Evolutionary conservation across 805 yeast genomes (phyloP).

Genomic region (Teunomyces atbi): DNA sequence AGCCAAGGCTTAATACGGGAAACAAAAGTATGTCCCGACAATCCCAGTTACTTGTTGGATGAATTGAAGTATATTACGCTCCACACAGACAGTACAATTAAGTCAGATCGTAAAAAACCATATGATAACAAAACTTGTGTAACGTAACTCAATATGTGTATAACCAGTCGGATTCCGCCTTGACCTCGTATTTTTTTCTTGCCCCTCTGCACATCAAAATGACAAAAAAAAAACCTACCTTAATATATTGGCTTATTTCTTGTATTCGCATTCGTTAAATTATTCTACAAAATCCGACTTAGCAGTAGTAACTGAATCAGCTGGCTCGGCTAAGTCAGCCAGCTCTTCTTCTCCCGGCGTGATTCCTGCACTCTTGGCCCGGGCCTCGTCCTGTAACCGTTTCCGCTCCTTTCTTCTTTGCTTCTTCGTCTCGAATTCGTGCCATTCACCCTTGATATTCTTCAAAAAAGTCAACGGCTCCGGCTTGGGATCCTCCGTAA

Average conservation of each 20-base stretch:
- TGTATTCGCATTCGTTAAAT: background rate
- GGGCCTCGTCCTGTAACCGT: slow-evolving; percentile 31
- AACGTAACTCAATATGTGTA: too few species aligned
- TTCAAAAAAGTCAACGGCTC: slow-evolving; percentile 56
- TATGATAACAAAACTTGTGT: too few species aligned
- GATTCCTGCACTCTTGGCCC: slow-evolving; percentile 4
- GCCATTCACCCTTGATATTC: slow-evolving; percentile 84
- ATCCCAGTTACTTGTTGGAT: too few species aligned
- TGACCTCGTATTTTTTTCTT: too few species aligned
- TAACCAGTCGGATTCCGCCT: too few species aligned
- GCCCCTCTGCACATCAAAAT: background rate
- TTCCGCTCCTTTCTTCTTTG: slow-evolving; percentile 54
- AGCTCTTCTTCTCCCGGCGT: background rate
- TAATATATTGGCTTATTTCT: background rate
- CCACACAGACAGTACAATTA: too few species aligned
- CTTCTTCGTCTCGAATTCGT: slow-evolving; percentile 91
- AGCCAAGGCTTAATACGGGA: too few species aligned
- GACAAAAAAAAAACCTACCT: background rate
- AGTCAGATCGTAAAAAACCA: too few species aligned
- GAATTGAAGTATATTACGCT: too few species aligned
- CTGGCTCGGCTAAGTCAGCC: background rate
- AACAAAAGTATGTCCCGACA: too few species aligned
- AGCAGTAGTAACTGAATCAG: background rate
- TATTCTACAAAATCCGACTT: background rate
- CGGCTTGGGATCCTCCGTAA: slow-evolving; percentile 64